Evolutionary conservation across 2,329 filamentous ascomycete species (phyloP).

Genomic region (Pseudogymnoascus sp.): DNA sequence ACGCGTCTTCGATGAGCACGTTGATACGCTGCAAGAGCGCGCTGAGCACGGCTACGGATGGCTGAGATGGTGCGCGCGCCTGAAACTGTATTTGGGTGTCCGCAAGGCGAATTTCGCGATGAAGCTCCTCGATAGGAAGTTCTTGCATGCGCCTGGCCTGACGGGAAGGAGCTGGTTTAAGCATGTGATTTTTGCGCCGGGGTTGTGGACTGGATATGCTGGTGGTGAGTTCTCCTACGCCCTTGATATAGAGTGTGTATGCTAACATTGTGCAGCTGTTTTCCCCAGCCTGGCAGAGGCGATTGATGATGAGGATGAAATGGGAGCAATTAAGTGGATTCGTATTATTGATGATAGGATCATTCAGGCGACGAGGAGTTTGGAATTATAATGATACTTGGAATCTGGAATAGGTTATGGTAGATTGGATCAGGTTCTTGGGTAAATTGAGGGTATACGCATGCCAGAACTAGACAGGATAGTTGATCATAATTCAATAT

Average conservation of each 20-base stretch:
- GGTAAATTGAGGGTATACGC: neutral
- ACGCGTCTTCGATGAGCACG: slow-evolving; percentile 21
- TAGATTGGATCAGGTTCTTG: neutral
- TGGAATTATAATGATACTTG: slow-evolving; percentile 16
- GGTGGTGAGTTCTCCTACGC: slow-evolving; percentile 61
- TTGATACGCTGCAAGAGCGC: slow-evolving; percentile 31
- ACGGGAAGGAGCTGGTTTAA: slow-evolving; percentile 86
- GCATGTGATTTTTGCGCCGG: slow-evolving; percentile 88
- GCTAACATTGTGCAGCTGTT: slow-evolving; percentile 38
- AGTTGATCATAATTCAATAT: neutral
- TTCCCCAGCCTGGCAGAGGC: slow-evolving; percentile 57
- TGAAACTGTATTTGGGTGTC: slow-evolving; percentile 56
- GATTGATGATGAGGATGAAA: slow-evolving; percentile 51
- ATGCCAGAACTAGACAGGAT: neutral
- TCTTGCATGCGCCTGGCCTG: slow-evolving; percentile 67
- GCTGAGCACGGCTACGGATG: slow-evolving; percentile 56
- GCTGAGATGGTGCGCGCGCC: slow-evolving; percentile 67
- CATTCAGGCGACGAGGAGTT: slow-evolving; percentile 37
- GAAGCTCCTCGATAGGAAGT: slow-evolving; percentile 74
- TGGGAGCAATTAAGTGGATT: slow-evolving; percentile 51
- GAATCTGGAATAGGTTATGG: neutral
- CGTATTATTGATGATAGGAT: slow-evolving; percentile 49
- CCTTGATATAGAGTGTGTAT: slow-evolving; percentile 18
- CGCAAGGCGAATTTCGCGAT: slow-evolving; percentile 68
- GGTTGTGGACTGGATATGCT: slow-evolving; percentile 83